Evolutionary conservation across 352 stramenopile genomes (phyloP), one percentile per base, ranked within the genome.

Genomic region (Pythium myriotylum): DNA sequence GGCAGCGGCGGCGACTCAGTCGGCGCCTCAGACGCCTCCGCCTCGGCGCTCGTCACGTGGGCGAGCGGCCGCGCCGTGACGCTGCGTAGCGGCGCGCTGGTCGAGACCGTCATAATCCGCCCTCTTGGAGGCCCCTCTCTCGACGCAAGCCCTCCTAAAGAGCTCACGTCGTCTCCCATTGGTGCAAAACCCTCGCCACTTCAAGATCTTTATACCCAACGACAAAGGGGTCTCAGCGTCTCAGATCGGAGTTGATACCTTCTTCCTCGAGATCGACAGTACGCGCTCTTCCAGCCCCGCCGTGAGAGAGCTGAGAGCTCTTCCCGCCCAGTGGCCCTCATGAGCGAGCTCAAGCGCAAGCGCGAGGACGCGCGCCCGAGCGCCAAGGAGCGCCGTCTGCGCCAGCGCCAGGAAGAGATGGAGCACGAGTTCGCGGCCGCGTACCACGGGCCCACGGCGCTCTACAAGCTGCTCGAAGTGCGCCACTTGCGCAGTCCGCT

Each of bases 401-500:
- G 77, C 32, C 64, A 76, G 45, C 80, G 80, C 9, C 79, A 91
- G 67, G 78, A 92, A 52, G 79, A 86, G 56, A 86, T 92, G 72
- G 81, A 91, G 63, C 68, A 81, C 33, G 86, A 95, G 72, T 95
- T 95, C 54, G 74, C 77, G n/a, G 79, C 77, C 26, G 83, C 81
- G 57, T 95, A 91, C 68, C 78, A 89, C 50, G 77, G 68, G 2
- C 69, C 89, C 55, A 95, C 84, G 55, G 70, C 82, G 48, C 73
- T 95, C 27, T 95, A 95, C 70, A 95, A 95, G 68, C 68, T 86
- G 59, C 68, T 95, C 32, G 86, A 95, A 60, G 60, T 91, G 20
- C 56, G 85, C 63, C 84, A 95, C 52, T 64, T 92, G 39, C 64
- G 80, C 54, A 81, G 73, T 22, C 86, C 86, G 39, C 71, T 93